phyloP scores from a whole-genome alignment of 1,284 basidiomycete genomes.

The Ustilago vetiveriae region DNA sequence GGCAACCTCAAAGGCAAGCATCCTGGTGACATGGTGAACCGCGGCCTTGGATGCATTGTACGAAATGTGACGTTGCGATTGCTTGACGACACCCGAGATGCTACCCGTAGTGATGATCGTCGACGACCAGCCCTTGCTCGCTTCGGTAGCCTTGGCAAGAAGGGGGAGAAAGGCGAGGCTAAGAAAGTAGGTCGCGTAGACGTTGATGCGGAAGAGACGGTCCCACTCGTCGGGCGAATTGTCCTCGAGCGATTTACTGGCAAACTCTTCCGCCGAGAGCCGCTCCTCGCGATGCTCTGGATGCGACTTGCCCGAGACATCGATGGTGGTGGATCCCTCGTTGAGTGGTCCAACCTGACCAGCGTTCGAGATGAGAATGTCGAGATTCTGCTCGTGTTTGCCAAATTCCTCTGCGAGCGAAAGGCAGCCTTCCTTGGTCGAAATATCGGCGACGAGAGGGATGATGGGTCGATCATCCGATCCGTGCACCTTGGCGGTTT shows the following conservation, averaged over 20 bases:
- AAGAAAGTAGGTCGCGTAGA: slow-evolving; percentile 46
- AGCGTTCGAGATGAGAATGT: slow-evolving; percentile 52
- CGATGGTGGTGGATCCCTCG: slow-evolving; percentile 45
- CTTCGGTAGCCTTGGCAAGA: slow-evolving; percentile 38
- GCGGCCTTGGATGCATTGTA: slow-evolving; percentile 57
- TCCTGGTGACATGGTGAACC: slow-evolving; percentile 47
- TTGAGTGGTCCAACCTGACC: slow-evolving; percentile 48
- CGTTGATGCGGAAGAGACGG: slow-evolving; percentile 50
- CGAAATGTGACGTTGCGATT: slow-evolving; percentile 49
- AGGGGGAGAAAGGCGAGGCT: slow-evolving; percentile 51
- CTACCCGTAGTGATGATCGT: slow-evolving; percentile 43
- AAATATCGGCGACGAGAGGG: slow-evolving; percentile 41
- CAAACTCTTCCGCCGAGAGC: slow-evolving; percentile 38
- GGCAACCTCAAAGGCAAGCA: slow-evolving; percentile 48
- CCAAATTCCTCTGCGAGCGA: slow-evolving; percentile 35
- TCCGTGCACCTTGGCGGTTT: slow-evolving; percentile 40
- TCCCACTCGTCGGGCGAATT: slow-evolving; percentile 58
- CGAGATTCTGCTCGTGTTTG: slow-evolving; percentile 43
- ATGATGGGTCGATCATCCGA: slow-evolving; percentile 33
- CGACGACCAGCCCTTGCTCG: slow-evolving; percentile 33
- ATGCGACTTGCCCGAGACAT: slow-evolving; percentile 37
- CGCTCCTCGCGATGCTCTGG: slow-evolving; percentile 44
- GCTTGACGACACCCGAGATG: slow-evolving; percentile 49
- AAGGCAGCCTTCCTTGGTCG: slow-evolving; percentile 41
- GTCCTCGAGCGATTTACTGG: slow-evolving; percentile 41